These are phyloP conservation scores for Metschnikowia cerradonensis DNA, from an alignment of 805 yeast species.

Conservation along the genomic window DNA sequence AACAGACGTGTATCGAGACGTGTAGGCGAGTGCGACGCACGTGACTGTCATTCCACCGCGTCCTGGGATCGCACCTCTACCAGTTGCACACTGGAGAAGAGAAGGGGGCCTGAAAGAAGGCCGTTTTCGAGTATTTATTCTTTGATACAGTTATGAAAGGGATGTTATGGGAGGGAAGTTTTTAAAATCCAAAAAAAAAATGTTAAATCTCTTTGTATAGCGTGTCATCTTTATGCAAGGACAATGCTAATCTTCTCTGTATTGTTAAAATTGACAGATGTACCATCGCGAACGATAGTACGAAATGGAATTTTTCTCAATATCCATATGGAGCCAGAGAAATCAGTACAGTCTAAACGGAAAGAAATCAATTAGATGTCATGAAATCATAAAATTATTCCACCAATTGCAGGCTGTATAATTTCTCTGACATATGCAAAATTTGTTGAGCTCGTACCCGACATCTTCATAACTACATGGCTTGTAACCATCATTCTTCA, in stretches of 20 bases:
- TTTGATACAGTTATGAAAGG: background rate
- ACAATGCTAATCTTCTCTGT: slow-evolving; percentile 99
- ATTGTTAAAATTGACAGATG: slow-evolving; percentile 99
- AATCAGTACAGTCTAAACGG: too few species aligned
- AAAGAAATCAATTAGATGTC: too few species aligned
- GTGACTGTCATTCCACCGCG: background rate
- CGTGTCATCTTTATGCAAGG: slow-evolving; percentile 99
- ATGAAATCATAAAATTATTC: too few species aligned
- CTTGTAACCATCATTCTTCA: too few species aligned
- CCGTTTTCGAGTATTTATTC: background rate
- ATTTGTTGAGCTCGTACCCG: too few species aligned
- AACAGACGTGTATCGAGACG: slow-evolving; percentile 1
- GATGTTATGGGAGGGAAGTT: too few species aligned
- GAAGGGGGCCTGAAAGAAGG: background rate
- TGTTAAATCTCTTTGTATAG: slow-evolving; percentile 99
- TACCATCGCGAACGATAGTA: slow-evolving; percentile 44
- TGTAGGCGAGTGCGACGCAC: slow-evolving; percentile 1
- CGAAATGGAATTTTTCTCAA: slow-evolving; percentile 17
- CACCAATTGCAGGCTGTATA: too few species aligned
- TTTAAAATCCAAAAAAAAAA: slow-evolving; percentile 59
- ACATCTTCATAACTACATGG: too few species aligned
- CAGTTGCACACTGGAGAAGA: background rate
- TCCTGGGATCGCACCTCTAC: background rate
- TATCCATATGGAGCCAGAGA: background rate
- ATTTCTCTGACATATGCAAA: too few species aligned